These are phyloP conservation scores for Nadsonia fulvescens DNA, from an alignment of 805 yeast genomes.

Conservation along the genomic window DNA sequence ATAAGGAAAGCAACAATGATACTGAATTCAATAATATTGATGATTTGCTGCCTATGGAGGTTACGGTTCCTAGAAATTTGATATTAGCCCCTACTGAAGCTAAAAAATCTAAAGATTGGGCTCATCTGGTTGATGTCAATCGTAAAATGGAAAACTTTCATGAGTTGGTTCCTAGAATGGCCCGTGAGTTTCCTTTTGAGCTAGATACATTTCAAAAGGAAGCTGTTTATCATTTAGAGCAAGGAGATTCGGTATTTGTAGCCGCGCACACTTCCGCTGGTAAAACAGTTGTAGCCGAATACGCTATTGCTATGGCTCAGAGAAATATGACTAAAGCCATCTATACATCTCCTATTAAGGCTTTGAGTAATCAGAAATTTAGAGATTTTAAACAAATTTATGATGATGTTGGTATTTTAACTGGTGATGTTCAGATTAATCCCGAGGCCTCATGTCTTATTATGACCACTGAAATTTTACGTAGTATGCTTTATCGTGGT, in stretches of 20 bases:
- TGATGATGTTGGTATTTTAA: constrained; percentile 79
- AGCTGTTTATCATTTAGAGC: constrained; percentile 89
- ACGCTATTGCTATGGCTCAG: constrained; percentile 92
- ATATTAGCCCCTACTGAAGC: constrained; percentile 9
- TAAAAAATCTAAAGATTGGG: constrained; percentile 54
- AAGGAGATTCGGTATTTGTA: constrained; percentile 95
- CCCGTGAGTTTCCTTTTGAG: constrained; percentile 87
- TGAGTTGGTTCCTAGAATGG: constrained; percentile 84
- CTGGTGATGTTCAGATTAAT: constrained; percentile 96
- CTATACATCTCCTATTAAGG: constrained; percentile 90
- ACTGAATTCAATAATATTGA: constrained; percentile 20
- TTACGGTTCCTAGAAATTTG: constrained; percentile 27
- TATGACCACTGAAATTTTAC: constrained; percentile 92
- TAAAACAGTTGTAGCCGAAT: constrained; percentile 94
- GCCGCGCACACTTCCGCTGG: constrained; percentile 99
- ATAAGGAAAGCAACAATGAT: background rate
- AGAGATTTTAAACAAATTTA: constrained; percentile 72
- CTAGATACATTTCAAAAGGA: constrained; percentile 91
- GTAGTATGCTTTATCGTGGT: constrained; percentile 92
- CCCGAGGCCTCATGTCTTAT: constrained; percentile 91
- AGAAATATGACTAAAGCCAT: constrained; percentile 94
- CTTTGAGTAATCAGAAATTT: constrained; percentile 76
- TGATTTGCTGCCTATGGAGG: constrained; percentile 31
- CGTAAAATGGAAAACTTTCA: constrained; percentile 69
- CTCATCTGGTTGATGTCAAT: constrained; percentile 80